phyloP scores from a whole-genome alignment of 192 early-diverging fungal genomes.

The Umbelopsis vinacea region DNA sequence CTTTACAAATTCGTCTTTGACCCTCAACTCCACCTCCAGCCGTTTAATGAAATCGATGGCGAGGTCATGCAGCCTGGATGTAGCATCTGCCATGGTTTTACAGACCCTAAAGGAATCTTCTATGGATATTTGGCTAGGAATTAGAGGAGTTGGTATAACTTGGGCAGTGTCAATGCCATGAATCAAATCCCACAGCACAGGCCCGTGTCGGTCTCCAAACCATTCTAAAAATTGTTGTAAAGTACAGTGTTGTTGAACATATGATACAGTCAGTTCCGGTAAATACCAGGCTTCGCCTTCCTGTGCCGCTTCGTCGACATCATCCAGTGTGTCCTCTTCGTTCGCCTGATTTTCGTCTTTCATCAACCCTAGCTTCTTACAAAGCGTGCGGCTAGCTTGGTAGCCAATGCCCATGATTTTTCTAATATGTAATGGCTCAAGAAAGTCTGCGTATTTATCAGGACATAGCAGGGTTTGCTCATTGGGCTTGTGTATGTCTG shows the following conservation, averaged over 20 bases:
- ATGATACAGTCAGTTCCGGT: constrained; percentile 6
- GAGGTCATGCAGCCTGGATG: constrained; percentile 21
- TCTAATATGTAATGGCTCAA: not conserved
- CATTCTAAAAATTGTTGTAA: constrained; percentile 19
- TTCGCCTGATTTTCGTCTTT: not conserved
- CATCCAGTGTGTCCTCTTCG: not conserved
- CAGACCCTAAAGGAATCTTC: constrained; percentile 49
- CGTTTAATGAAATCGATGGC: constrained; percentile 32
- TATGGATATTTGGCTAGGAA: constrained; percentile 38
- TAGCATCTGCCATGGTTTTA: constrained; percentile 25
- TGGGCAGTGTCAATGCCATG: constrained; percentile 32
- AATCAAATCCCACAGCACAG: constrained; percentile 23
- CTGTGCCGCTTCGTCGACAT: not conserved
- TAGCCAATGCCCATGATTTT: constrained; percentile 27
- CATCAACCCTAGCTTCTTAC: not conserved
- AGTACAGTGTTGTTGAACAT: constrained; percentile 2
- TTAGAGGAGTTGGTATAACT: constrained; percentile 29
- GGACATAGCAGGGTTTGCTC: constrained; percentile 33
- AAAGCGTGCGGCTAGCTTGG: not conserved
- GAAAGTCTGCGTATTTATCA: not conserved
- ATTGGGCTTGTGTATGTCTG: constrained; percentile 40
- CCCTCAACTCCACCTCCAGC: constrained; percentile 23
- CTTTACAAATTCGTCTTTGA: constrained; percentile 27
- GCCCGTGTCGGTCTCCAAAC: constrained; percentile 7
- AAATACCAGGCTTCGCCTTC: constrained; percentile 17